Conservation (phyloP, 805 yeast genomes). For the Ogataea saltuana region DNA sequence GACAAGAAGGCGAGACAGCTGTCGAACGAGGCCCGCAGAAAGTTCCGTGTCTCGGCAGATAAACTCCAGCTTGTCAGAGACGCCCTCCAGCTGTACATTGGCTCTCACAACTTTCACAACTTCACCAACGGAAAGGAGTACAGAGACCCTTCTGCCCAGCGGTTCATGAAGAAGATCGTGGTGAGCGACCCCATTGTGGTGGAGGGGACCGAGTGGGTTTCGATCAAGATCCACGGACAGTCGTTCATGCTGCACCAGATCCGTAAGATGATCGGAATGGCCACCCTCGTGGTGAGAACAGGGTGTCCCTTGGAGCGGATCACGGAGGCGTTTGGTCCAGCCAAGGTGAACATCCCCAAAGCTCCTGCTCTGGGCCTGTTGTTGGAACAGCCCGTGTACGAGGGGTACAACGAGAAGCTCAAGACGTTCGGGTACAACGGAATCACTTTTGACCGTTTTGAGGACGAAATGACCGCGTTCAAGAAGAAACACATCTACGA, state of each 20-base stretch:
- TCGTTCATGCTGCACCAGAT: conserved; percentile 98
- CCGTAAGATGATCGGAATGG: conserved; percentile 97
- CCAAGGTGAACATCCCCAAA: conserved; percentile 87
- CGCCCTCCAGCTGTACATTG: conserved; percentile 73
- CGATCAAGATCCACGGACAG: conserved; percentile 96
- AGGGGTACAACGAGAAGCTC: conserved; percentile 72
- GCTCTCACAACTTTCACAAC: conserved; percentile 80
- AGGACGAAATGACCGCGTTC: conserved; percentile 75
- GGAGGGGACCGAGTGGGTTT: conserved; percentile 93
- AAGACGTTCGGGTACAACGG: conserved; percentile 75
- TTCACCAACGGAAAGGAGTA: conserved; percentile 53
- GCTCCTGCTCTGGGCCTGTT: conserved; percentile 95
- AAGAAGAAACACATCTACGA: conserved; percentile 88
- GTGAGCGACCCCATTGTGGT: conserved; percentile 90
- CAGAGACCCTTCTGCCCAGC: conserved; percentile 80
- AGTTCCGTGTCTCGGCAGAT: conserved; percentile 62
- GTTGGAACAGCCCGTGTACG: conserved; percentile 90
- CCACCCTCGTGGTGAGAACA: conserved; percentile 78
- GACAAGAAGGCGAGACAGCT: conserved; percentile 54
- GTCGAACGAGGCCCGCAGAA: conserved; percentile 68
- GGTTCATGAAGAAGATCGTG: conserved; percentile 76
- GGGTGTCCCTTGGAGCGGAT: conserved; percentile 82
- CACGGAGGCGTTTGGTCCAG: conserved; percentile 69
- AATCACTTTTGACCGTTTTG: conserved; percentile 66
- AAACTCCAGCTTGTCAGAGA: conserved; percentile 64